phyloP scores from a whole-genome alignment of 1,284 basidiomycete genomes.

The Cystobasidium slooffiae region DNA sequence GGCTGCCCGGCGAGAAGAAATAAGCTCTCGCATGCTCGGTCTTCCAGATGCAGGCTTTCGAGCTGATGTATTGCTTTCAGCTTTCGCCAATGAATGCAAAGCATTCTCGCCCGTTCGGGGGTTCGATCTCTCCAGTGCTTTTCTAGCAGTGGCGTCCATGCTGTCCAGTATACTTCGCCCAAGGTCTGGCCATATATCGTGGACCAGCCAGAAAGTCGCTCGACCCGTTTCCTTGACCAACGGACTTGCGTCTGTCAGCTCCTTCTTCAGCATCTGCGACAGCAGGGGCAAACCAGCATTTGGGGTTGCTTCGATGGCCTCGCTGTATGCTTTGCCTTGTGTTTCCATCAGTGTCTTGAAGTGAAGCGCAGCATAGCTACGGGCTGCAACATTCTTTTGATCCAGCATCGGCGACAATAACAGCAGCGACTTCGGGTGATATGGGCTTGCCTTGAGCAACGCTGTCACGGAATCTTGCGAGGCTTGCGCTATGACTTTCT shows the following conservation, averaged over 20 bases:
- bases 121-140: constrained; percentile 77
- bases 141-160: constrained; percentile 73
- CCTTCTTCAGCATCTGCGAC: constrained; percentile 73
- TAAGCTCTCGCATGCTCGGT: constrained; percentile 22
- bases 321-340: constrained; percentile 52
- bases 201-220: constrained; percentile 77
- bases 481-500: constrained; percentile 86
- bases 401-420: constrained; percentile 70
- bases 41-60: constrained; percentile 9
- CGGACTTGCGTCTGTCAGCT: constrained; percentile 77
- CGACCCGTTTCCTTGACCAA: constrained; percentile 76
- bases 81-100: background rate
- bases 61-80: background rate
- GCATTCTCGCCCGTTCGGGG: background rate
- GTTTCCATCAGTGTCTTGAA: constrained; percentile 54
- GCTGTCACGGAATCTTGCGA: constrained; percentile 75
- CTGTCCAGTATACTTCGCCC: constrained; percentile 68
- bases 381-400: constrained; percentile 79
- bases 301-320: constrained; percentile 53
- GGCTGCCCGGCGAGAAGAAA: constrained; percentile 18
- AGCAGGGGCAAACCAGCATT: constrained; percentile 69
- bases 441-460: constrained; percentile 72
- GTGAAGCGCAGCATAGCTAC: constrained; percentile 65
- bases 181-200: constrained; percentile 73
- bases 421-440: constrained; percentile 71